Base-by-base conservation (phyloP, 1,284 basidiomycete species). In the Ceratobasidium sp. region DNA sequence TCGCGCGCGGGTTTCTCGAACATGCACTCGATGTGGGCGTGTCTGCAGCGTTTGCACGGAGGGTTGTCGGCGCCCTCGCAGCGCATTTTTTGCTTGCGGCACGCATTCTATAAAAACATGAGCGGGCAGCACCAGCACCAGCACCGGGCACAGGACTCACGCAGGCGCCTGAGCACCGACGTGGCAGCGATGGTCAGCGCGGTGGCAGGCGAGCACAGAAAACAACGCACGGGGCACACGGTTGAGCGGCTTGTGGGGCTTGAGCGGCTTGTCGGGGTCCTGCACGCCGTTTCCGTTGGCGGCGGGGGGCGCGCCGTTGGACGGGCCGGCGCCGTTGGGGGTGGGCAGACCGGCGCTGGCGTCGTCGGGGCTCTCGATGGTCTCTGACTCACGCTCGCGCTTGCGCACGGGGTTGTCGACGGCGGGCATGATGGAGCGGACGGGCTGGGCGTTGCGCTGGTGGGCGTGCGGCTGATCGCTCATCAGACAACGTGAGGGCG, bases 61-160 rank as follows among this genome's bases (percentile, higher is more conserved):
- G 94, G 94, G 78, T 92, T 93, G 81, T 96, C 94, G 56, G 94
- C 94, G 5, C 93, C 93, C 84, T 95, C 92, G 79, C 92, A 94
- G 78, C 92, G 86, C 92, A 94, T 94, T 83, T 94, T 94, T 83
- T 94, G 92, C 79, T 92, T 92, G 78, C 92, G 86, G 81, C 92
- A 93, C 19, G 91, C 91, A 89, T 92, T 92, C 91, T 92, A 77
- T 71, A 58, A 56, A 14, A 53, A 19, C 37, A 29, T 48, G 24
- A 72, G 59, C 43, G 34, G 37, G 27, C 46, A 34, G 4, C 34
- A 34, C 34, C 34, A 8, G 34, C n/a, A n/a, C n/a, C n/a, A n/a
- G 29, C 48, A 37, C 58, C 27, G 58, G 22, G 14, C 29, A 68
- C 54, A 63, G 53, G 54, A 86, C 88, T 83, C 81, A 93, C 92